phyloP scores from a whole-genome alignment of 2,329 filamentous ascomycete genomes.

The Arthrobotrys sinensis region DNA sequence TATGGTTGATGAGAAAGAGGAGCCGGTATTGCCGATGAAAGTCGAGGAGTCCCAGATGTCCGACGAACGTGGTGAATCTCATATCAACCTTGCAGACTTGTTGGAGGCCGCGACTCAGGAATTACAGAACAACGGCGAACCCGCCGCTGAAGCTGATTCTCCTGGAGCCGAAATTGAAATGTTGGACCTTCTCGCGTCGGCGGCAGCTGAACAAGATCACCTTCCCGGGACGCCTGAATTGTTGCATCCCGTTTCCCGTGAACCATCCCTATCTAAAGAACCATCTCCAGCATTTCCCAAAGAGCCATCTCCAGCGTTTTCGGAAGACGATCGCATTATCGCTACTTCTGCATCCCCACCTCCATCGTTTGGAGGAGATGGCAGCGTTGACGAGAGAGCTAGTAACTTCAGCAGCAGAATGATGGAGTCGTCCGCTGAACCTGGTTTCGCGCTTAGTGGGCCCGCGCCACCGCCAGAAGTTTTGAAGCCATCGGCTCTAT shows the following conservation, averaged over 20 bases:
- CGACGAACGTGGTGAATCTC: not conserved
- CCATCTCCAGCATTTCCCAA: conserved; percentile 12
- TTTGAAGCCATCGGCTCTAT: conserved; percentile 41
- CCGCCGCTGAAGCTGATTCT: not conserved
- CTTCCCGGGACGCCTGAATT: conserved; percentile 19
- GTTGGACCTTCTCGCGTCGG: conserved; percentile 24
- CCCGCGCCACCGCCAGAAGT: conserved; percentile 59
- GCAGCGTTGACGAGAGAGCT: conserved; percentile 48
- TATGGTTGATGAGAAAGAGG: not conserved
- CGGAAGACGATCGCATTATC: conserved; percentile 18
- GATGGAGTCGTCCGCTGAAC: conserved; percentile 37
- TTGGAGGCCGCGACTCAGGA: conserved; percentile 14
- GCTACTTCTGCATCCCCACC: conserved; percentile 38
- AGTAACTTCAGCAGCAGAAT: conserved; percentile 31
- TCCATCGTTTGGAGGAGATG: conserved; percentile 35
- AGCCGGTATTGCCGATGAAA: not conserved
- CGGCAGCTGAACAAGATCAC: conserved; percentile 33
- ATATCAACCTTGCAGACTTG: conserved; percentile 19
- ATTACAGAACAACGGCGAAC: not conserved
- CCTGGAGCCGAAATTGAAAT: not conserved
- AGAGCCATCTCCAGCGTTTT: not conserved
- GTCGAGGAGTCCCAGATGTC: not conserved
- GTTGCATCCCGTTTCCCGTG: not conserved
- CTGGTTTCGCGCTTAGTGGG: conserved; percentile 54
- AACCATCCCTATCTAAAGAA: conserved; percentile 12